phyloP scores from a whole-genome alignment of 305 asterid genomes.

The Solanum hybrid region DNA sequence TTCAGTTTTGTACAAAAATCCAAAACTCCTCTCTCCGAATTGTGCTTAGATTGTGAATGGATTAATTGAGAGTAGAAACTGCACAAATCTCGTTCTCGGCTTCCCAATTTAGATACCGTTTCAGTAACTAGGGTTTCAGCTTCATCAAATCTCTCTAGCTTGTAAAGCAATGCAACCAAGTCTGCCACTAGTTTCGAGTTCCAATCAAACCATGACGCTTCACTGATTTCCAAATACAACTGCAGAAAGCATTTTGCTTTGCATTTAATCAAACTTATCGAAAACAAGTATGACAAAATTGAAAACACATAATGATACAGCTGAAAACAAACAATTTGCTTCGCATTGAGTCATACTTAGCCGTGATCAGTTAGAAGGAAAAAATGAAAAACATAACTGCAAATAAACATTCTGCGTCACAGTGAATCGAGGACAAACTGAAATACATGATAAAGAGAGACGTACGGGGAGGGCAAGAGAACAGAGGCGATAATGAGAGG shows the following conservation, averaged over 20 bases:
- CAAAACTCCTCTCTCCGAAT: constrained; percentile 31
- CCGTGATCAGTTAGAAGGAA: neutral
- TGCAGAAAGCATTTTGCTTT: constrained; percentile 16
- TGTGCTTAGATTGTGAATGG: constrained; percentile 46
- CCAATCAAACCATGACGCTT: constrained; percentile 87
- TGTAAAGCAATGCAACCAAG: constrained; percentile 44
- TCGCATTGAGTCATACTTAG: neutral
- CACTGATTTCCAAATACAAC: constrained; percentile 54
- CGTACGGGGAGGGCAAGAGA: constrained; percentile 66
- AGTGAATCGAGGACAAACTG: neutral
- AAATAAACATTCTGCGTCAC: neutral
- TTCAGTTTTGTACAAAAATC: constrained; percentile 25
- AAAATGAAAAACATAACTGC: neutral
- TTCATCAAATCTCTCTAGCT: constrained; percentile 38
- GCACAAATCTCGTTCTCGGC: constrained; percentile 53
- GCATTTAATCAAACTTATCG: neutral
- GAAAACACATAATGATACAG: neutral
- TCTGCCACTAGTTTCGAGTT: constrained; percentile 74
- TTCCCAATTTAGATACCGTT: constrained; percentile 32
- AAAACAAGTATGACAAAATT: neutral
- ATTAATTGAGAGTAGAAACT: constrained; percentile 54
- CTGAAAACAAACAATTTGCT: neutral
- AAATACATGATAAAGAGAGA: neutral
- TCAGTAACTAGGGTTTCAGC: constrained; percentile 42
- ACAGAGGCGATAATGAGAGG: constrained; percentile 40